A percentile compares a stretch with the other conserved stretches of the same genome.
Evolutionary conservation across 352 stramenopile species (phyloP).

Genomic region (Phytophthora ramorum): DNA sequence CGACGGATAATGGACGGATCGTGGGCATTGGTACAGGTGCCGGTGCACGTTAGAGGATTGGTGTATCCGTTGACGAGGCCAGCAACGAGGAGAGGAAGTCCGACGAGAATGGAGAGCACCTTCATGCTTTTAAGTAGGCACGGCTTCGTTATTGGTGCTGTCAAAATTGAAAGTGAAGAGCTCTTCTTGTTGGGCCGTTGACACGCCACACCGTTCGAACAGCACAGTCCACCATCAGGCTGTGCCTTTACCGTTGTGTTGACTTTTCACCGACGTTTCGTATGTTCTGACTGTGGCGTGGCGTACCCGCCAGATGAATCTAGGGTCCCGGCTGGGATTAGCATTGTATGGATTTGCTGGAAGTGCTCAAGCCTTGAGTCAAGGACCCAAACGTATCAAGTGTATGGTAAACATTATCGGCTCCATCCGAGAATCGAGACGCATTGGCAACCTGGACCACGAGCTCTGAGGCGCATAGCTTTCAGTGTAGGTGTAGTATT

Average conservation of each 20-base stretch:
- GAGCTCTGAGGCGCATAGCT: no score
- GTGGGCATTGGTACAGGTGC: constrained; percentile 50
- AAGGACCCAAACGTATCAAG: no score
- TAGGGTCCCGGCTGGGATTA: not conserved
- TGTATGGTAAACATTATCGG: not conserved
- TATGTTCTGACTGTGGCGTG: not conserved
- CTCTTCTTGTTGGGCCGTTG: not conserved
- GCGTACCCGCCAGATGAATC: constrained; percentile 3
- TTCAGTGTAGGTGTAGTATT: no score
- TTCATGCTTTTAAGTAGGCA: not conserved
- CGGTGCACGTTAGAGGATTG: constrained; percentile 30
- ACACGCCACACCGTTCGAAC: not conserved
- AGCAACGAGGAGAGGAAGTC: constrained; percentile 23
- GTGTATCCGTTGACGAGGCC: constrained; percentile 24
- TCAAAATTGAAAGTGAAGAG: constrained; percentile 8
- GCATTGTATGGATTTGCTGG: not conserved
- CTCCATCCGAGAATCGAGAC: no score
- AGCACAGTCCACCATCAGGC: not conserved
- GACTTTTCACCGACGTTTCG: not conserved
- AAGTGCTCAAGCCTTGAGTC: not conserved
- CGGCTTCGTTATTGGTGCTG: not conserved
- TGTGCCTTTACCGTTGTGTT: not conserved
- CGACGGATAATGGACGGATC: constrained; percentile 61
- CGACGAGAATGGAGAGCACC: constrained; percentile 8
- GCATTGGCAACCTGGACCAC: no score